phyloP scores from a whole-genome alignment of 768 basidiomycete genomes.

The Clitopilus hobsonii region DNA sequence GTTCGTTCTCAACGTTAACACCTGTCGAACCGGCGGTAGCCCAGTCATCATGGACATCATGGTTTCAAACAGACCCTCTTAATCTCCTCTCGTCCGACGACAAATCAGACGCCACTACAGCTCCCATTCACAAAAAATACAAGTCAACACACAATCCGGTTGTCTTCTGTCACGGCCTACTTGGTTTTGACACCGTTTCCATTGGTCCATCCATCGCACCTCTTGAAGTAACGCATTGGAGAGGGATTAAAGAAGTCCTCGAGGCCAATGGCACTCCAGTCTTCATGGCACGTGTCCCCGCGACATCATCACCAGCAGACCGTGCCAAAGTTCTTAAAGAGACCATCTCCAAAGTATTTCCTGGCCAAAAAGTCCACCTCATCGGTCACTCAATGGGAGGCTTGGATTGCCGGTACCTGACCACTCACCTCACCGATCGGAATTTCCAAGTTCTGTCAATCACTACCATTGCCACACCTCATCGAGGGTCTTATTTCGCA shows the following conservation, averaged over 20 bases:
- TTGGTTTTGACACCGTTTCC: slow-evolving; percentile 84
- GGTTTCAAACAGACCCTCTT: slow-evolving; percentile 46
- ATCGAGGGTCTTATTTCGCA: slow-evolving; percentile 90
- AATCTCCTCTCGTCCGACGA: slow-evolving; percentile 49
- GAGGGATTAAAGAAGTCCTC: slow-evolving; percentile 91
- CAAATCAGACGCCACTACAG: slow-evolving; percentile 38
- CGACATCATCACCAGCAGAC: slow-evolving; percentile 83
- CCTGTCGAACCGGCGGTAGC: slow-evolving; percentile 14
- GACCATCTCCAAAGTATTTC: slow-evolving; percentile 73
- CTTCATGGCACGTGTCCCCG: slow-evolving; percentile 90
- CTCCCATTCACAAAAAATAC: slow-evolving; percentile 51
- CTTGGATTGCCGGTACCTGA: slow-evolving; percentile 88
- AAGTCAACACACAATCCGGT: slow-evolving; percentile 77
- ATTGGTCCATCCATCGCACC: slow-evolving; percentile 75
- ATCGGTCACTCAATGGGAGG: slow-evolving; percentile 74
- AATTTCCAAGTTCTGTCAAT: slow-evolving; percentile 81
- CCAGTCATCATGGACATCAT: slow-evolving; percentile 39
- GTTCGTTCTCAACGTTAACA: slow-evolving; percentile 31
- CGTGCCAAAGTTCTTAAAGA: slow-evolving; percentile 88
- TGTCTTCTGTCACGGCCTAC: slow-evolving; percentile 92
- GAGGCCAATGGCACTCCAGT: slow-evolving; percentile 87
- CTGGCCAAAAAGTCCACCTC: slow-evolving; percentile 82
- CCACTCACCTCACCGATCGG: slow-evolving; percentile 68
- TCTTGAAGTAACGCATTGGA: slow-evolving; percentile 90
- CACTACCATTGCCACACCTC: slow-evolving; percentile 94